Evolutionary conservation across 495 filamentous ascomycete genomes (phyloP).

Genomic region (Chaetomium tenue): DNA sequence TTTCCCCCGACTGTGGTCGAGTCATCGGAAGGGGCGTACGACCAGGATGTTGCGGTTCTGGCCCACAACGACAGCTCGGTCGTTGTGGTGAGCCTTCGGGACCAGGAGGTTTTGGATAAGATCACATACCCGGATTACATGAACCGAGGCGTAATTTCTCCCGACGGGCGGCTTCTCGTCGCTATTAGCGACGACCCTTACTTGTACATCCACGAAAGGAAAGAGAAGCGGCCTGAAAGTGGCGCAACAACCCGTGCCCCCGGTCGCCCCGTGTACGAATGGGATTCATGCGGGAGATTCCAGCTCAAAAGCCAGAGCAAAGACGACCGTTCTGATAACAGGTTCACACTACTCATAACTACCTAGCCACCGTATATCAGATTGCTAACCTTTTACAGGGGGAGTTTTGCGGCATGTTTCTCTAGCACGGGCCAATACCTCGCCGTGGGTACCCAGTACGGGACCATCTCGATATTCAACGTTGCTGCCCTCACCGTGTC

Average conservation of each 20-base stretch:
- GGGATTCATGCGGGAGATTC: constrained; percentile 43
- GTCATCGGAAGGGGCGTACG: constrained; percentile 39
- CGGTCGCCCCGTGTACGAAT: constrained; percentile 35
- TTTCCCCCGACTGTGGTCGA: constrained; percentile 36
- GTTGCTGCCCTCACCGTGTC: constrained; percentile 39
- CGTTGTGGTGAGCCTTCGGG: constrained; percentile 65
- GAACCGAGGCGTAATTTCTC: constrained; percentile 90
- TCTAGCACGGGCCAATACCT: constrained; percentile 52
- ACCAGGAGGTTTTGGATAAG: constrained; percentile 55
- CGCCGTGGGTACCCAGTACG: constrained; percentile 58
- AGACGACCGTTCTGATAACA: constrained; percentile 45
- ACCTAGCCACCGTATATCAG: too few species aligned
- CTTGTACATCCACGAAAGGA: constrained; percentile 71
- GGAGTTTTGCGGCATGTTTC: constrained; percentile 57
- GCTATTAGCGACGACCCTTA: constrained; percentile 82
- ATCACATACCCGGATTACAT: constrained; percentile 74
- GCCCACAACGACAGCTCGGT: constrained; percentile 88
- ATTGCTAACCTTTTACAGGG: constrained; percentile 36
- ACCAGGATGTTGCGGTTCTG: constrained; percentile 48
- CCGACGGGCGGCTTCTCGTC: constrained; percentile 75
- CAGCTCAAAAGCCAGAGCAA: constrained; percentile 51
- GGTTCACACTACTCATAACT: constrained; percentile 19
- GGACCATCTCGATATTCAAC: constrained; percentile 54
- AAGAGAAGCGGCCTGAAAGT: constrained; percentile 20
- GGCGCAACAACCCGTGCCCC: constrained; percentile 12